Base-by-base conservation (phyloP, 2,329 filamentous ascomycete species). In the Trichophyton simii region DNA sequence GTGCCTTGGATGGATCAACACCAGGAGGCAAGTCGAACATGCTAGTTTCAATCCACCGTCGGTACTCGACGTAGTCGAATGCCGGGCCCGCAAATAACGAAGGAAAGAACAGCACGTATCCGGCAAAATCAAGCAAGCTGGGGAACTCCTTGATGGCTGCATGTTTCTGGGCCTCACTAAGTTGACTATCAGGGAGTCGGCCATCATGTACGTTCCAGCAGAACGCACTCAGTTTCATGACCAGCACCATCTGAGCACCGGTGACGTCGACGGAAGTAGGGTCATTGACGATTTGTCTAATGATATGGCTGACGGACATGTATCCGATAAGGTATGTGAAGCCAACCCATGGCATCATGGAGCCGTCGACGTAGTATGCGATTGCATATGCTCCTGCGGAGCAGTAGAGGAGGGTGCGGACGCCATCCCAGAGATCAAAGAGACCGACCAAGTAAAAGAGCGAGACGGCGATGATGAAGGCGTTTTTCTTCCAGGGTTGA, bases 121-220 rank as follows among this genome's bases (percentile, higher is more conserved):
- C 94, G 15, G 87, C 79, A 70, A 88, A 99, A 75, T 97, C 88
- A 38, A 96, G 76, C 0, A 94, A 71, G 20, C 78, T 74, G 0
- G 95, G 95, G 61, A 99, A 79, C 54, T 88, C 76, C 60, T 79
- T 80, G 48, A 99, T 81, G 55, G 88, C 87, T 34, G 89, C 85
- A 65, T 91, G 88, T 70, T 87, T 91, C 72, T 99, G 94, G 54
- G 87, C 84, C 58, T 94, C 89, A 0, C 88, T 89, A n/a, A 99
- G 82, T 62, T 91, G 84, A 50, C 87, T 81, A 18, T 87, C 84
- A 2, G 89, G 85, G 20, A 95, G 80, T 62, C 87, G 85, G 20
- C 94, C 95, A 72, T 99, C 94, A 69, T 94, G 91, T 7, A 97
- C 87, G 71, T 97, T 97, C 94, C 94, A 99, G 77, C 90, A 95